A percentile compares a stretch with the other conserved stretches of the same genome.
These are phyloP conservation scores for Cucurbita argyrosperma DNA, from an alignment of 306 rosid species.

Conservation along the genomic window DNA sequence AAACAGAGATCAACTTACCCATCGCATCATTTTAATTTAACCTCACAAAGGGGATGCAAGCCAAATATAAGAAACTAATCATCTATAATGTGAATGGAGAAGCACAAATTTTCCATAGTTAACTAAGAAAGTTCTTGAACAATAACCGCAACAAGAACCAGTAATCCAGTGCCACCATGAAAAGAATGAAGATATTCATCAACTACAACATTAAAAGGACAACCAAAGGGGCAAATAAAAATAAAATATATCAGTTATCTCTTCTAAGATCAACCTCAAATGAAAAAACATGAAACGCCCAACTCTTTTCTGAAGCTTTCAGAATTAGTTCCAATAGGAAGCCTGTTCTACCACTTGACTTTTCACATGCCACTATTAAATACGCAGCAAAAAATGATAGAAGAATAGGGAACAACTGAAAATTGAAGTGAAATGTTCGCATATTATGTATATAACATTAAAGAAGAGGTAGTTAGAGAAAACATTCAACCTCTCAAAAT, in stretches of 20 bases:
- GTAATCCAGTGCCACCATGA: neutral
- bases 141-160: neutral
- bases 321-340: neutral
- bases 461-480: neutral
- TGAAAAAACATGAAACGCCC: neutral
- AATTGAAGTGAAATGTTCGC: neutral
- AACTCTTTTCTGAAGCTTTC: neutral
- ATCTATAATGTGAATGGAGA: neutral
- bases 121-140: neutral
- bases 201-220: neutral
- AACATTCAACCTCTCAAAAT: neutral
- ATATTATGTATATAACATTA: neutral
- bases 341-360: neutral
- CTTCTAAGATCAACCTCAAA: neutral
- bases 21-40: neutral
- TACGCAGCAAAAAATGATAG: neutral
- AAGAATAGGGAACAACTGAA: neutral
- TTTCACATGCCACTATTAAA: neutral
- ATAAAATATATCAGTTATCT: neutral
- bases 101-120: neutral
- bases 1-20: neutral
- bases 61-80: neutral
- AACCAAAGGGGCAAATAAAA: neutral
- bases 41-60: neutral
- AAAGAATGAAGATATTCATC: neutral